Evolutionary conservation across 306 rosid genomes (phyloP).

Genomic region (Vicia villosa): DNA sequence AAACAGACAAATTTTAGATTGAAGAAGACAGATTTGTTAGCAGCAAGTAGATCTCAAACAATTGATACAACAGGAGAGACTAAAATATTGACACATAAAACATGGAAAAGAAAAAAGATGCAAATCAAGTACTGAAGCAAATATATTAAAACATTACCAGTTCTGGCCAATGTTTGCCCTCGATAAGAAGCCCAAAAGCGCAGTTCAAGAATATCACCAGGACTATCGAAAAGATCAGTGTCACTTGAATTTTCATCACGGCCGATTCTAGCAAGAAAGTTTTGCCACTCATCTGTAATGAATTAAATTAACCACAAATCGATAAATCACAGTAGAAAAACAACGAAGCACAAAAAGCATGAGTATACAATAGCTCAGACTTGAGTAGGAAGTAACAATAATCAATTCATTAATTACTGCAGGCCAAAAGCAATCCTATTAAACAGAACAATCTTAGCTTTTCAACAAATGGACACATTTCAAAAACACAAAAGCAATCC

Average conservation of each 20-base stretch:
- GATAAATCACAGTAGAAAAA: background rate
- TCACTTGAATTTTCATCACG: slow-evolving; percentile 73
- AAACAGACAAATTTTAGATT: no score
- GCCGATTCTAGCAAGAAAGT: slow-evolving; percentile 85
- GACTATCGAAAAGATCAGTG: slow-evolving; percentile 54
- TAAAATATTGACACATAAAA: no score
- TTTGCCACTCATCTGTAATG: slow-evolving; percentile 85
- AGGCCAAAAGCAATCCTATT: background rate
- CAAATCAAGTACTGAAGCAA: slow-evolving; percentile 9
- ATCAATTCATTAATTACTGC: slow-evolving; percentile 9
- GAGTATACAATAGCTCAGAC: background rate
- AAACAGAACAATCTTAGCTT: background rate
- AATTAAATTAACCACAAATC: background rate
- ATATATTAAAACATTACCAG: slow-evolving; percentile 55
- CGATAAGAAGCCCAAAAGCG: slow-evolving; percentile 98
- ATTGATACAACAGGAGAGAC: no score
- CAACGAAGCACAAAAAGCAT: background rate
- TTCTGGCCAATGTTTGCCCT: slow-evolving; percentile 95
- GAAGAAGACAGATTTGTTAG: no score
- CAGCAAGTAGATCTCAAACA: no score
- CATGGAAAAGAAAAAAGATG: no score
- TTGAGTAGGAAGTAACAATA: background rate
- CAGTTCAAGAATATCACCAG: slow-evolving; percentile 77
- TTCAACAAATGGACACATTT: background rate
- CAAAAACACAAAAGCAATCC: background rate